Percentiles rank a stretch among this genome's conserved stretches.
These are phyloP conservation scores for Plasmodium coatneyi DNA, from an alignment of 169 alveolate genomes.

Conservation along the genomic window DNA sequence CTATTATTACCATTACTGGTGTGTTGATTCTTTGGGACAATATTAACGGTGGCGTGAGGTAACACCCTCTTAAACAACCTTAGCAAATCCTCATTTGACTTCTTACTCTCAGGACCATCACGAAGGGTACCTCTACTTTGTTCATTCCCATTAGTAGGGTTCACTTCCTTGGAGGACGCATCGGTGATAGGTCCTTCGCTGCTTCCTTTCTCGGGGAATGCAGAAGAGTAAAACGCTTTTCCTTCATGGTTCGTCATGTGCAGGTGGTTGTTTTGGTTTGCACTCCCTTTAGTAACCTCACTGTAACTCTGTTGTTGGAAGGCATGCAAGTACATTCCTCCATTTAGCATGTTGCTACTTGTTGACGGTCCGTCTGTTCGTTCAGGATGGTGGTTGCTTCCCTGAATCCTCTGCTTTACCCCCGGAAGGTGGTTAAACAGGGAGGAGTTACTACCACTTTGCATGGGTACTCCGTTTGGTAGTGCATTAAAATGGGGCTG, in stretches of 20 bases:
- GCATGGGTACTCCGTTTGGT: neutral
- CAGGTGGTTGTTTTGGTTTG: neutral
- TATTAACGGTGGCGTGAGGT: constrained; percentile 51
- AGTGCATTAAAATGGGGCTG: neutral
- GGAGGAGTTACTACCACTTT: neutral
- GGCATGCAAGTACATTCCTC: neutral
- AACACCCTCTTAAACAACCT: constrained; percentile 32
- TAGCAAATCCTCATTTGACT: constrained; percentile 15
- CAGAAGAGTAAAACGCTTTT: neutral
- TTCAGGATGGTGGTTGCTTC: neutral
- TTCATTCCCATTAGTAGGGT: neutral
- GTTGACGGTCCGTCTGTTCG: neutral
- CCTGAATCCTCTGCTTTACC: neutral
- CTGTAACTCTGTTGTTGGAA: neutral
- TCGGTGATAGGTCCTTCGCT: neutral
- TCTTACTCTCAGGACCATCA: neutral
- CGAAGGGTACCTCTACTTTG: neutral
- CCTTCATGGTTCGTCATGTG: neutral
- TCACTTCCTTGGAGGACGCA: neutral
- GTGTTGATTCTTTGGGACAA: neutral
- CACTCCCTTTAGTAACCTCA: neutral
- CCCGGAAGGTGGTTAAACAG: neutral
- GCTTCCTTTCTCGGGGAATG: neutral
- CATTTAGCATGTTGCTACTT: neutral
- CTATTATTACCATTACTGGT: no score